A percentile compares a stretch with the other conserved stretches of the same genome.
phyloP scores from a whole-genome alignment of 106 monocot species.

The Acorus gramineus region DNA sequence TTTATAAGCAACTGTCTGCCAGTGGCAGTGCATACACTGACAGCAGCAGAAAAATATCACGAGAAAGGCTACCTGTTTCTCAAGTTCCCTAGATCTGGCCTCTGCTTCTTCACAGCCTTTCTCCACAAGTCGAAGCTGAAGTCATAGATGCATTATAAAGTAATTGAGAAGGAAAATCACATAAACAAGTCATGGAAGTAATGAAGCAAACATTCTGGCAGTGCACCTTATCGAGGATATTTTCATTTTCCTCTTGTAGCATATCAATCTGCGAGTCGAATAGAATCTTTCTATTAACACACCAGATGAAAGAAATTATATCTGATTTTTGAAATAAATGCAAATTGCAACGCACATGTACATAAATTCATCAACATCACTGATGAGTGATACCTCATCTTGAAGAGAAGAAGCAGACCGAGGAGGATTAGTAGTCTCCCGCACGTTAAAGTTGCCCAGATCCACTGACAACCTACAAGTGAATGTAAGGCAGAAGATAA shows the following conservation, averaged over 20 bases:
- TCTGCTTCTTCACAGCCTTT: constrained; percentile 41
- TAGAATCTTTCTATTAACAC: too few species aligned
- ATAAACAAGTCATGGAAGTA: neutral
- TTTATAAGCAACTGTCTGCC: too few species aligned
- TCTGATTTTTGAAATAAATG: too few species aligned
- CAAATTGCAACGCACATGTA: too few species aligned
- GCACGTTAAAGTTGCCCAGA: constrained; percentile 27
- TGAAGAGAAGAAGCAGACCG: constrained; percentile 40
- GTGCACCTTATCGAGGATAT: constrained; percentile 41
- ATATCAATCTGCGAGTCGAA: constrained; percentile 35
- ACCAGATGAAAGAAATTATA: too few species aligned
- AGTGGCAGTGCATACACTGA: too few species aligned
- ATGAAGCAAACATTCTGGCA: neutral
- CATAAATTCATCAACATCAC: too few species aligned
- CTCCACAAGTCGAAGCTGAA: constrained; percentile 45
- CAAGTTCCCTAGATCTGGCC: constrained; percentile 21
- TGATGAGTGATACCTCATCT: constrained; percentile 38
- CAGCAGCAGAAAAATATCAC: too few species aligned
- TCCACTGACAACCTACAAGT: constrained; percentile 47
- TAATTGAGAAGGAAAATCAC: neutral
- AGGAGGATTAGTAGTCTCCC: constrained; percentile 5
- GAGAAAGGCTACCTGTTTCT: constrained; percentile 32
- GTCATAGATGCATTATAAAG: too few species aligned
- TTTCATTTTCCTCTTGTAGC: constrained; percentile 46
- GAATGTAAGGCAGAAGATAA: too few species aligned